phyloP scores from a whole-genome alignment of 192 early-diverging fungal genomes.

The Linnemannia zychae region DNA sequence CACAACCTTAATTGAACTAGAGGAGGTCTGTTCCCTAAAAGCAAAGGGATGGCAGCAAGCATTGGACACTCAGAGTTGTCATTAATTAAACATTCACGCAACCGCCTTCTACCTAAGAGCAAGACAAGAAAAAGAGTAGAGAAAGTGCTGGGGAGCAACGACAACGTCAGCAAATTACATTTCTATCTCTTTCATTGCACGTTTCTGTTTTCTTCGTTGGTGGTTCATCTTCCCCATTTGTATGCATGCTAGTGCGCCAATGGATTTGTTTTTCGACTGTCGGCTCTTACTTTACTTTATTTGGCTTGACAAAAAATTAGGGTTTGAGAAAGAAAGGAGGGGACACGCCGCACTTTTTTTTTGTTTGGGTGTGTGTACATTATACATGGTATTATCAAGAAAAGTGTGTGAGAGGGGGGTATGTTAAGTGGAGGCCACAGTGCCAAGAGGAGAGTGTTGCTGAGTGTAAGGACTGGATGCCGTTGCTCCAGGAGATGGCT shows the following conservation, averaged over 20 bases:
- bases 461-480: not conserved
- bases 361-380: not conserved
- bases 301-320: not conserved
- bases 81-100: too few species aligned
- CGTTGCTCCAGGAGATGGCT: not conserved
- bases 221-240: not conserved
- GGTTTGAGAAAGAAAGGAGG: not conserved
- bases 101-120: too few species aligned
- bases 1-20: too few species aligned
- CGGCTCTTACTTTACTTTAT: constrained; percentile 5
- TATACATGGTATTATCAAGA: not conserved
- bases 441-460: not conserved
- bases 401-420: not conserved
- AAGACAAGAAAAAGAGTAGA: too few species aligned
- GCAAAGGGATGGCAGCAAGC: too few species aligned
- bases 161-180: too few species aligned
- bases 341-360: not conserved
- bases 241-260: not conserved
- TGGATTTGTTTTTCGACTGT: not conserved
- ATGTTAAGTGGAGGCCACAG: not conserved
- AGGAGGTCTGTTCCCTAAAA: too few species aligned
- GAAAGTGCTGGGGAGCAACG: too few species aligned
- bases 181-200: not conserved
- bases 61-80: too few species aligned
- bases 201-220: too few species aligned